These are phyloP conservation scores for Diatrype stigma DNA, from an alignment of 2,329 filamentous ascomycete species.

Conservation along the genomic window DNA sequence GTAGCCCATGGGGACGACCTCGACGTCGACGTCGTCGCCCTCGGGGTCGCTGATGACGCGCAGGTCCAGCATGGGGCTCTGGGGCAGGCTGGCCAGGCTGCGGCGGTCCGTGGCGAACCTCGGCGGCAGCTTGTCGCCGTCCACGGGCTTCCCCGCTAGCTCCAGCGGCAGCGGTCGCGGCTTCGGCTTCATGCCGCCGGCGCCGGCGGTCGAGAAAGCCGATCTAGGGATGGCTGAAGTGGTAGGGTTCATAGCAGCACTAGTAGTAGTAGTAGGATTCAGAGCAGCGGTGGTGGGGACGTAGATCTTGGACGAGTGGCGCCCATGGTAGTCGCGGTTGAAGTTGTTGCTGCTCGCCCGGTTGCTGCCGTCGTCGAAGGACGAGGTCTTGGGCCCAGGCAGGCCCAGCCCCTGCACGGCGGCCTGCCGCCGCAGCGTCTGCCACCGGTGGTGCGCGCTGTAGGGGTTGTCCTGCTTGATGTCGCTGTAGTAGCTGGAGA, in stretches of 20 bases:
- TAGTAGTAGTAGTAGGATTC: conserved; percentile 6
- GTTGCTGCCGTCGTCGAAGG: background rate
- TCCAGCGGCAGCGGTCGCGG: no score
- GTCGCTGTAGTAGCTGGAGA: conserved; percentile 22
- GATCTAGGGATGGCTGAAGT: no score
- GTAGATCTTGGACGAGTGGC: background rate
- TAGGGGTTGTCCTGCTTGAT: conserved; percentile 24
- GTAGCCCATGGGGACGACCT: conserved; percentile 54
- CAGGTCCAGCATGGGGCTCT: conserved; percentile 46
- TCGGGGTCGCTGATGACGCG: conserved; percentile 35
- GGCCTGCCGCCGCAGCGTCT: conserved; percentile 9
- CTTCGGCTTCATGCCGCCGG: conserved; percentile 2
- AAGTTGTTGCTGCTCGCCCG: no score
- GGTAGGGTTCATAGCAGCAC: no score
- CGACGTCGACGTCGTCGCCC: conserved; percentile 34
- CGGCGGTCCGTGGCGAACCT: conserved; percentile 27
- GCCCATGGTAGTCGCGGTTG: background rate
- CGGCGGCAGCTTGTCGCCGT: background rate
- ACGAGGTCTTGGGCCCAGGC: conserved; percentile 6
- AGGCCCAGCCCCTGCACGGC: conserved; percentile 11
- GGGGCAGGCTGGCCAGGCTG: conserved; percentile 42
- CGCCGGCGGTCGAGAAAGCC: no score
- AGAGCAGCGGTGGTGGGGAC: background rate
- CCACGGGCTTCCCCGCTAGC: no score
- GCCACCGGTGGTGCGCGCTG: conserved; percentile 22